Evolutionary conservation across 371 early-diverging fungal genomes (phyloP).

Genomic region (Mucor ambiguus): DNA sequence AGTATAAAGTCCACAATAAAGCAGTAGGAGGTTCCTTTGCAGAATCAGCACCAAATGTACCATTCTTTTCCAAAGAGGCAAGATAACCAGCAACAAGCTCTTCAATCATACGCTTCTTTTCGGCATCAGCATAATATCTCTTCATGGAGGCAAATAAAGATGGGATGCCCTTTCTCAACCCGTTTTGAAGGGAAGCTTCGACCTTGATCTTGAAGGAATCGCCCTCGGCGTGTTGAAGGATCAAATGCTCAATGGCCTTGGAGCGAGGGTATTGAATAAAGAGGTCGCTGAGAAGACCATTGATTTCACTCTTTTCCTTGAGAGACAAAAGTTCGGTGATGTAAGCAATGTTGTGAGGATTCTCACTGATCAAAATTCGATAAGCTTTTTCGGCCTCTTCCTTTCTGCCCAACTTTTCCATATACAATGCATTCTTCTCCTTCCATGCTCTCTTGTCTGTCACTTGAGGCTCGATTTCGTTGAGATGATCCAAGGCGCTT

Average conservation of each 20-base stretch:
- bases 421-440: conserved; percentile 74
- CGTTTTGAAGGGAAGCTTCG: conserved; percentile 66
- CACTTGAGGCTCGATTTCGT: conserved; percentile 68
- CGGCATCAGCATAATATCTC: conserved; percentile 67
- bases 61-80: conserved; percentile 53
- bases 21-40: conserved; percentile 81
- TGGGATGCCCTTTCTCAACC: conserved; percentile 90
- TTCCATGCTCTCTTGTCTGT: conserved; percentile 73
- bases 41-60: conserved; percentile 44
- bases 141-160: conserved; percentile 87
- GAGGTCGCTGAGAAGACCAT: conserved; percentile 60
- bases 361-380: conserved; percentile 71
- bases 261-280: conserved; percentile 80
- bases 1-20: conserved; percentile 86
- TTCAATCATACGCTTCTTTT: conserved; percentile 70
- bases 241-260: conserved; percentile 74
- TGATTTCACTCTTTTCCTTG: conserved; percentile 39
- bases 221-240: conserved; percentile 76
- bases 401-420: conserved; percentile 64
- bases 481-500: conserved; percentile 76
- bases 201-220: conserved; percentile 67
- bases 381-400: conserved; percentile 81
- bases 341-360: conserved; percentile 81
- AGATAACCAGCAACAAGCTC: conserved; percentile 64
- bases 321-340: conserved; percentile 66